Base-by-base conservation (phyloP, 345 rosid species). In the Syzygium oleosum region DNA sequence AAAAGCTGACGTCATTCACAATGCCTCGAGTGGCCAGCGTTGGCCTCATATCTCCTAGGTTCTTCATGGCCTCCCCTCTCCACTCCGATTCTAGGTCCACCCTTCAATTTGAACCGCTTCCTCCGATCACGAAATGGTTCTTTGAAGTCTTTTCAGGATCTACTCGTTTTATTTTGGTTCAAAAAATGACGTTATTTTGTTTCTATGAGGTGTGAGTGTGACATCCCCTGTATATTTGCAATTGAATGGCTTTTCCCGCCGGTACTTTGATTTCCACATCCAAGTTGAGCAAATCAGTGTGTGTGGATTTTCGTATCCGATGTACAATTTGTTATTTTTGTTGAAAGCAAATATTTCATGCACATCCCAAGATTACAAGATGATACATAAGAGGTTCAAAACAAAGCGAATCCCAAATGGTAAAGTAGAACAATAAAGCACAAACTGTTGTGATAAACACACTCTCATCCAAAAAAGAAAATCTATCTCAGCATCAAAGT, bases 61-160 rank as follows among this genome's bases (percentile, higher is more conserved):
- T 95, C 84, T 90, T 87, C 29, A 93, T 96, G 91, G 94, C 97
- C 43, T 95, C 98, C 17, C 91, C 96, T 38, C 93, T 95, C 80
- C 91, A 91, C 85, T 91, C 96, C 73, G 90, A 91, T 58, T 54
- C 95, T 85, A 95, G 92, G 99, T 96, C 31, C 79, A 94, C 27
- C 4, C 46, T 43, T 73, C 12, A 22, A 52, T 34, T 68, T 43
- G 46, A 43, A 6, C 46, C 7, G 46, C 46, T 43, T 43, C 7
- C 46, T 38, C 31, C 84, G 53, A 43, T 58, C 43, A 4, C 43
- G 6, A 43, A 43, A 43, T 43, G 46, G 46, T 43, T 43, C 46
- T 43, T 43, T 43, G 46, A 43, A 43, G 46, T 7, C 19, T 19
- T 19, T 38, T 9, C 49, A 13, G 25, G 46, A 34, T 34, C 46